Base-by-base conservation (phyloP, 164 flowering plant genomes). In the Vitis rotundifolia region DNA sequence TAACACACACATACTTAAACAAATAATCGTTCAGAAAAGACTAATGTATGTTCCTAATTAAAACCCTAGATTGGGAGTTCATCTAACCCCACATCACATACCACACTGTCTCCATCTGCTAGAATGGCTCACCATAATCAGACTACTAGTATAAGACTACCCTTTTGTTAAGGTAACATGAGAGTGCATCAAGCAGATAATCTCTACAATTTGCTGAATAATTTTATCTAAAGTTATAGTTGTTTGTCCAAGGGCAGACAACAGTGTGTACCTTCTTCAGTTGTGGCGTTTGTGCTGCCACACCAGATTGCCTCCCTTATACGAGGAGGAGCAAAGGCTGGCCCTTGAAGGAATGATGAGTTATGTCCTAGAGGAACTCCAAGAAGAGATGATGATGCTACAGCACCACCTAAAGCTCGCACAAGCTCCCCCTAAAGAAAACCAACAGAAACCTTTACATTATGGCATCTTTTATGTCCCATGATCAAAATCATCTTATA, bases 311-410 rank as follows among this genome's bases (percentile, higher is more conserved):
- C 97, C 73, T 95, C 99, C 75, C 99, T 82, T 56, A 95, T 95
- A 9, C 93, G 94, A 18, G 99, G 99, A 68, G 99, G 99, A 60
- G 99, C 99, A 85, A 95, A 95, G 22, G 99, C 99, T 0, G 99
- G 98, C 49, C 99, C 99, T 68, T 93, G 99, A 69, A 95, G 97
- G 83, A 93, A 95, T 28, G 99, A 93, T 44, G 99, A 95, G 67
- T 95, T 95, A 65, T 95, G 98, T 56, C 99, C 99, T 37, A 95
- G 63, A 44, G 99, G 99, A 76, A 95, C 96, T 64, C 99, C 99
- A 66, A 95, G 93, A 57, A 95, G 93, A 69, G 96, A 78, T 58
- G 98, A 18, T 50, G 93, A 79, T 49, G 99, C 97, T 26, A 57
- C 58, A 15, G 85, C 90, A 50, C 98, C 98, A 55, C 98, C 99